A percentile compares a stretch with the other conserved stretches of the same genome.
These are phyloP conservation scores for Xylaria venustula DNA, from an alignment of 495 filamentous ascomycete genomes.

Conservation along the genomic window DNA sequence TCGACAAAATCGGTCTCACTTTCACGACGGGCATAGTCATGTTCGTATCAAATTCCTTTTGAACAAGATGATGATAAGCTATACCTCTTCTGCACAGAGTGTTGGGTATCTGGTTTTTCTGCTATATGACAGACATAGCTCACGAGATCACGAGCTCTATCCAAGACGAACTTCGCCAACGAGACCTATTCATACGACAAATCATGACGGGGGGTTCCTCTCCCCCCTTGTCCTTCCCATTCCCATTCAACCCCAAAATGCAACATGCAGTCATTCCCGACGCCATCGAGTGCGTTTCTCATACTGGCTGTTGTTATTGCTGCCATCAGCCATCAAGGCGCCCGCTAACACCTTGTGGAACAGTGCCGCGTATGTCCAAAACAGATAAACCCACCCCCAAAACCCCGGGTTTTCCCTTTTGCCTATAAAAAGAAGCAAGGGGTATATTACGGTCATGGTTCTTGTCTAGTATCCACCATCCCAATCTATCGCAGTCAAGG, in stretches of 20 bases:
- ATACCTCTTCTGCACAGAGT: not conserved
- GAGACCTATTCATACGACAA: not conserved
- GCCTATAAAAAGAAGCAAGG: not conserved
- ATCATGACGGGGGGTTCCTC: not conserved
- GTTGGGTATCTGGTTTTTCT: not conserved
- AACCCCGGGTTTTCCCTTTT: not conserved
- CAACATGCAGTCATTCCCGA: not conserved
- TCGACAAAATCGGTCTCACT: too few relatives aligned
- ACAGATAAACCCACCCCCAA: not conserved
- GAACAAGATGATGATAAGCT: not conserved
- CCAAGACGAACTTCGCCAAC: not conserved
- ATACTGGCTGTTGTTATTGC: not conserved
- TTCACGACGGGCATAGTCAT: not conserved
- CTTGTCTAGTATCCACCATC: constrained; percentile 1
- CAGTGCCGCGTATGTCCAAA: not conserved
- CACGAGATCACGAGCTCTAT: not conserved
- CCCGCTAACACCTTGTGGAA: not conserved
- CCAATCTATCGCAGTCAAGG: not conserved
- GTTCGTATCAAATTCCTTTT: not conserved
- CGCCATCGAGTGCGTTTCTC: not conserved
- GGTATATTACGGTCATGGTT: constrained; percentile 14
- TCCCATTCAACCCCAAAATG: not conserved
- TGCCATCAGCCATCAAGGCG: not conserved
- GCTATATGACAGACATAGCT: not conserved
- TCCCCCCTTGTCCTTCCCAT: not conserved